Evolutionary conservation across 495 filamentous ascomycete genomes (phyloP).

Genomic region (Neurospora sp.): DNA sequence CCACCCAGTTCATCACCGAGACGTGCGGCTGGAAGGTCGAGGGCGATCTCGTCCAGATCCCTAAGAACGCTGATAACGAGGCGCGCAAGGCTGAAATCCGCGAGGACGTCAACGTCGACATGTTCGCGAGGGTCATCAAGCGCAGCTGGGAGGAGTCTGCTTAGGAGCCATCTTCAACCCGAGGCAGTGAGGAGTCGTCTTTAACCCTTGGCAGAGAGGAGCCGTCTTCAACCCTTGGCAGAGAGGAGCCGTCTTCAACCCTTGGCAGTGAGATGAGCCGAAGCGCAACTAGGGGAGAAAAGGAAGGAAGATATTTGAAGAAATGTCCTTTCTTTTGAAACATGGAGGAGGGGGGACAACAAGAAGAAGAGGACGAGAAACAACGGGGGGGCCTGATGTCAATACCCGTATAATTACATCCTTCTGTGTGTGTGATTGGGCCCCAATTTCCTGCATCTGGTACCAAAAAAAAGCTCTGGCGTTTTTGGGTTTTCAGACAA

Average conservation of each 20-base stretch:
- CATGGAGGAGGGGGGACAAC: background rate
- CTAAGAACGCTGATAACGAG: constrained; percentile 96
- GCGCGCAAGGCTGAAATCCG: constrained; percentile 91
- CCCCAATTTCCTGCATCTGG: constrained; percentile 18
- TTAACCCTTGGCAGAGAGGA: background rate
- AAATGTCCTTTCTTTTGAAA: background rate
- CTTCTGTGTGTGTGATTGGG: constrained; percentile 5
- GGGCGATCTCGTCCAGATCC: constrained; percentile 49
- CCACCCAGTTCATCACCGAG: constrained; percentile 70
- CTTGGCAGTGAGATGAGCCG: background rate
- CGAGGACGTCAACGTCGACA: constrained; percentile 93
- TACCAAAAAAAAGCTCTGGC: constrained; percentile 22
- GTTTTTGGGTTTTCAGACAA: constrained; percentile 17
- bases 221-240: background rate
- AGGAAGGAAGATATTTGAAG: constrained; percentile 8
- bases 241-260: background rate
- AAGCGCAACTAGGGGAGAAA: constrained; percentile 1
- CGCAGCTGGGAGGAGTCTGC: constrained; percentile 86
- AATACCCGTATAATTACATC: constrained; percentile 6
- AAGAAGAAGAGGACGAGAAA: background rate
- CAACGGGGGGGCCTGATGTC: constrained; percentile 3
- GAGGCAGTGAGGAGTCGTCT: background rate
- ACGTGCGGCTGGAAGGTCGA: constrained; percentile 81
- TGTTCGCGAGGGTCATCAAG: constrained; percentile 70
- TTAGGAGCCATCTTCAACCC: background rate